Conservation (phyloP, 345 rosid species). For the Sonneratia alba region DNA sequence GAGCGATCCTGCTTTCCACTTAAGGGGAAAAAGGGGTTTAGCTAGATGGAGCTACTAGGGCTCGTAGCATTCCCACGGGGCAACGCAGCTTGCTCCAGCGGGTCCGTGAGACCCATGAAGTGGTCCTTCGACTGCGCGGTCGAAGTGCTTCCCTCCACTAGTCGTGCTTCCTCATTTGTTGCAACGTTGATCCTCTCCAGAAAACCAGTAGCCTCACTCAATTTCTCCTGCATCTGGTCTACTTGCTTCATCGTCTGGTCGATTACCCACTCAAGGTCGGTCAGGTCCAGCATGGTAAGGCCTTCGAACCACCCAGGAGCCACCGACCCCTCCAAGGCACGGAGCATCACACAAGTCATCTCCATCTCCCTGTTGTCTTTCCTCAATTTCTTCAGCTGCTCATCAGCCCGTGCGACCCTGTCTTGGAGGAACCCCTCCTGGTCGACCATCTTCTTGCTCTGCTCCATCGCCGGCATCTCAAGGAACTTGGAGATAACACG, state of each 20-base stretch:
- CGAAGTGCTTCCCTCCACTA: no score
- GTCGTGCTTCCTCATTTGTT: no score
- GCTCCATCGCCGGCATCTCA: constrained; percentile 36
- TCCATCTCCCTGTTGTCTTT: constrained; percentile 36
- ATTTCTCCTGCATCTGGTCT: constrained; percentile 1
- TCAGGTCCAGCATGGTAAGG: constrained; percentile 27
- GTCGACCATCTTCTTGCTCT: constrained; percentile 34
- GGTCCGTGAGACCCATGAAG: no score
- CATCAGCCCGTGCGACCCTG: constrained; percentile 20
- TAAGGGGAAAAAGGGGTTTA: no score
- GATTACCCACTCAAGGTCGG: constrained; percentile 26
- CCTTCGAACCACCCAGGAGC: neutral
- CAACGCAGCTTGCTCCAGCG: no score
- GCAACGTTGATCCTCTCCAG: no score
- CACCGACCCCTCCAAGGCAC: constrained; percentile 10
- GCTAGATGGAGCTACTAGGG: no score
- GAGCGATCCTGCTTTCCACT: no score
- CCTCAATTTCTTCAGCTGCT: constrained; percentile 27
- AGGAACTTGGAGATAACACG: constrained; percentile 19
- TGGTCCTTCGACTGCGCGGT: no score
- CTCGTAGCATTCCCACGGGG: no score
- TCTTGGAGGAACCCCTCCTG: constrained; percentile 35
- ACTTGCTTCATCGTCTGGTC: constrained; percentile 23
- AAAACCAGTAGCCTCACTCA: no score
- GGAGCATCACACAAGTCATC: constrained; percentile 23